These are phyloP conservation scores for Leptographium galeiforme DNA, from an alignment of 2,329 filamentous ascomycete species.

Conservation along the genomic window DNA sequence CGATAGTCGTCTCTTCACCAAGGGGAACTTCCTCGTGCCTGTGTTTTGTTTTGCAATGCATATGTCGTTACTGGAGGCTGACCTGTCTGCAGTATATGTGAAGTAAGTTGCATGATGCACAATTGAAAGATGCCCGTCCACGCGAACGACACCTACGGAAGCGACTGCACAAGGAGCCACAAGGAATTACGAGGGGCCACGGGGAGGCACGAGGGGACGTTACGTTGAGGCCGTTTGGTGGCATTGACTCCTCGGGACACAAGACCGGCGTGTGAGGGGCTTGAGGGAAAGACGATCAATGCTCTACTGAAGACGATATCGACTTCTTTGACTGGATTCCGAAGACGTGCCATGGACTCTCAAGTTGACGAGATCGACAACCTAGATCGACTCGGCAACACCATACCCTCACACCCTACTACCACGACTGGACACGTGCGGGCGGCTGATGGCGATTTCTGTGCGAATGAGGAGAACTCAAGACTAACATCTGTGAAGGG, in stretches of 20 bases:
- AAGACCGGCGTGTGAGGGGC: too few species aligned
- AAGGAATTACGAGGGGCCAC: too few species aligned
- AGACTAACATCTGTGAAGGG: constrained; percentile 41
- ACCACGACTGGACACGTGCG: constrained; percentile 1
- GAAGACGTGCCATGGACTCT: too few species aligned
- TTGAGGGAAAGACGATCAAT: too few species aligned
- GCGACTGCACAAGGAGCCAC: neutral
- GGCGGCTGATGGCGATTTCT: neutral
- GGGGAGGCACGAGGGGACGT: neutral
- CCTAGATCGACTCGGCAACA: neutral
- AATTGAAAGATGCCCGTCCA: neutral
- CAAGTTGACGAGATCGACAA: neutral
- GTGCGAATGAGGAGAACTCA: neutral
- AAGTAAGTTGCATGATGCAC: constrained; percentile 49
- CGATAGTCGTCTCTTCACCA: neutral
- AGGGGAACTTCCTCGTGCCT: too few species aligned
- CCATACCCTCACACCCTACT: neutral
- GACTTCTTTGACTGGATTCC: too few species aligned
- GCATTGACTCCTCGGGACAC: too few species aligned
- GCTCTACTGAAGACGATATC: too few species aligned
- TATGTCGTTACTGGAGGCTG: neutral
- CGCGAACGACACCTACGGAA: constrained; percentile 8
- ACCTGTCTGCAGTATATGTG: constrained; percentile 55
- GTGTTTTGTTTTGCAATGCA: neutral
- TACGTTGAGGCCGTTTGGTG: too few species aligned